Evolutionary conservation across 805 yeast species (phyloP), one percentile per base, ranked within the genome.

Genomic region (Jamesozyma gamospora): DNA sequence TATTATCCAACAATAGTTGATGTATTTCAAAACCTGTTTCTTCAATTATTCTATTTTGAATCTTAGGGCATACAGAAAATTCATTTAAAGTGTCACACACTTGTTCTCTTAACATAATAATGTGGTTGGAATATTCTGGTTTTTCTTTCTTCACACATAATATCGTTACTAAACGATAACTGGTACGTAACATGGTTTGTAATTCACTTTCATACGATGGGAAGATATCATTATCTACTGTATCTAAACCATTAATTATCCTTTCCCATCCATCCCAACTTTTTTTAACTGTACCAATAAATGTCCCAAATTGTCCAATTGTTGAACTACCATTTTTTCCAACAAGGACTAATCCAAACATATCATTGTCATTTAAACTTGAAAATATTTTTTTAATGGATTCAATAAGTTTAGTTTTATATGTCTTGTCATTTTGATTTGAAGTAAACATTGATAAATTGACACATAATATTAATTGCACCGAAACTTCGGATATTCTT

Each of bases 221-320:
- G 24, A 57, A 57, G 7, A 52, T 34, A 7, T 43, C 35, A 11
- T 46, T 38, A 9, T 39, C 35, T 26, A 42, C 44, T 1, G 66
- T 59, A 29, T 57, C 49, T 8, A 72, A 41, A 9, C 60, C 66
- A n/a, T 58, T 54, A 18, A 71, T 48, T 17, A 72, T 48, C 4
- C 64, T 65, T 27, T 60, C 60, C 75, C 78, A 72, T 1, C 75
- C 75, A 11, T 60, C 55, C 78, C 78, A 74, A 4, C 47, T 46
- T 12, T 64, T 54, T 14, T 58, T 53, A 0, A 67, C 63, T 50
- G 71, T 66, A 3, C 79, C 79, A 32, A 70, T 56, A 45, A 66
- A 74, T 1, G 72, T 64, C 0, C 74, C 71, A 26, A 48, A 48
- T 19, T 58, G 52, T 7, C 65, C 61, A 13, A 43, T 34, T 10